A percentile compares a stretch with the other conserved stretches of the same genome.
phyloP scores from a whole-genome alignment of 2,329 filamentous ascomycete species.

The Arthroderma sp. region DNA sequence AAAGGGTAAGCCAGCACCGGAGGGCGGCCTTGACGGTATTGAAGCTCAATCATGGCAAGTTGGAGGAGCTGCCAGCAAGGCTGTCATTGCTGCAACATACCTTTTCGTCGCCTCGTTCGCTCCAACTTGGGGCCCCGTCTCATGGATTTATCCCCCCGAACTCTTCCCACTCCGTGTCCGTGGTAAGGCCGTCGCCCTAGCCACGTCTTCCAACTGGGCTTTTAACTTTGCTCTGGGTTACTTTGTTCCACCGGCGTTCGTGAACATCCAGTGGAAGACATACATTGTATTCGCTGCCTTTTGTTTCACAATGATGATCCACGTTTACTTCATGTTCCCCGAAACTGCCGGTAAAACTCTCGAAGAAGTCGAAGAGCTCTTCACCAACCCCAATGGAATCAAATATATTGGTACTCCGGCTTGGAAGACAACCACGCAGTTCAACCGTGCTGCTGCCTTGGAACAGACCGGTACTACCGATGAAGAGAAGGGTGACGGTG shows the following conservation, averaged over 20 bases:
- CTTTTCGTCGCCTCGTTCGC: conserved; percentile 60
- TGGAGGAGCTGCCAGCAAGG: conserved; percentile 37
- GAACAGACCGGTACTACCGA: conserved; percentile 19
- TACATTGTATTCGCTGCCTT: conserved; percentile 68
- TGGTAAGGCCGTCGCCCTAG: conserved; percentile 49
- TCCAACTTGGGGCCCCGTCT: conserved; percentile 48
- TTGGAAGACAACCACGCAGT: conserved; percentile 25
- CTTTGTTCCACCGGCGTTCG: conserved; percentile 46
- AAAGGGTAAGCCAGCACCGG: conserved; percentile 29
- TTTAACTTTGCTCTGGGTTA: conserved; percentile 45
- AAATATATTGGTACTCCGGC: conserved; percentile 25
- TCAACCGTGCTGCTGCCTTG: conserved; percentile 16
- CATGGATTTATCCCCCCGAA: conserved; percentile 48
- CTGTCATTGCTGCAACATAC: conserved; percentile 56
- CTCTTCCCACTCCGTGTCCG: conserved; percentile 50
- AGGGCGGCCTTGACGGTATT: conserved; percentile 16
- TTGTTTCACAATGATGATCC: conserved; percentile 53
- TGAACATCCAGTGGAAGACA: conserved; percentile 46
- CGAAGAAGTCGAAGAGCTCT: conserved; percentile 65
- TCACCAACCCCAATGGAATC: conserved; percentile 31
- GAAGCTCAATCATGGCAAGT: conserved; percentile 27
- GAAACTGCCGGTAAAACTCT: conserved; percentile 62
- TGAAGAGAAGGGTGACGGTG: conserved; percentile 6
- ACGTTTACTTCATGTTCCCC: conserved; percentile 53
- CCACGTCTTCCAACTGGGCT: conserved; percentile 50